Evolutionary conservation across 2,329 filamentous ascomycete genomes (phyloP), one percentile per base, ranked within the genome.

Genomic region (Tolypocladium pustulatum): DNA sequence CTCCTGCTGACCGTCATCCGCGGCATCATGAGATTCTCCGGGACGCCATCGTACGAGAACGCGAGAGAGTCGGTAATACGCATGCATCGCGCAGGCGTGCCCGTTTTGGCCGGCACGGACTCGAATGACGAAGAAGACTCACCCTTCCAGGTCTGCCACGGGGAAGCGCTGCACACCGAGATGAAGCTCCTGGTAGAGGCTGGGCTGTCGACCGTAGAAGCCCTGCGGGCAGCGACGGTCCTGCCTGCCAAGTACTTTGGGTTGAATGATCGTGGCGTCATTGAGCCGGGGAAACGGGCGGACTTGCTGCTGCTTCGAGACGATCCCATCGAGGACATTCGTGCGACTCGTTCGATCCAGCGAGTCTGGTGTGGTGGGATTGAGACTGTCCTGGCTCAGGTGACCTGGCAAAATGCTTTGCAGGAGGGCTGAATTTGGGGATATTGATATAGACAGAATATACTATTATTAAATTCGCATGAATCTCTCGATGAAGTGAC

Each of bases 71-170:
- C 54, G 10, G 67, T 71, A 15, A 54, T 52, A 30, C 61, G 55
- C 6, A 65, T 67, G 55, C 59, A 68, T 57, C 43, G 58, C 9
- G 67, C 67, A 9, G 67, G 69, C 12, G 65, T 72, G 20, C 62
- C 64, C 3, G 66, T 73, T 38, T 60, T 68, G 13, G 67, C 67
- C 7, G 71, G 71, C 9, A 71, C 70, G 27, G 68, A 69, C 22
- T 62, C 69, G 17, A 67, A 64, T 55, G 38, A 60, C 58, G 62
- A 37, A 55, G 64, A 34, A 2, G 51, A 55, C 1, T 25, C 53
- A 15, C n/a, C 57, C 17, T 56, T 64, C 2, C 57, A 61, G 12
- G 61, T 67, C 22, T 37, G 36, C n/a, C 54, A 41, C 4, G 65
- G 65, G n/a, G 51, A 59, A 51, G 61, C 49, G 30, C 36, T 67